These are phyloP conservation scores for Sarocladium brachiariae DNA, from an alignment of 2,329 filamentous ascomycete genomes.

Conservation along the genomic window DNA sequence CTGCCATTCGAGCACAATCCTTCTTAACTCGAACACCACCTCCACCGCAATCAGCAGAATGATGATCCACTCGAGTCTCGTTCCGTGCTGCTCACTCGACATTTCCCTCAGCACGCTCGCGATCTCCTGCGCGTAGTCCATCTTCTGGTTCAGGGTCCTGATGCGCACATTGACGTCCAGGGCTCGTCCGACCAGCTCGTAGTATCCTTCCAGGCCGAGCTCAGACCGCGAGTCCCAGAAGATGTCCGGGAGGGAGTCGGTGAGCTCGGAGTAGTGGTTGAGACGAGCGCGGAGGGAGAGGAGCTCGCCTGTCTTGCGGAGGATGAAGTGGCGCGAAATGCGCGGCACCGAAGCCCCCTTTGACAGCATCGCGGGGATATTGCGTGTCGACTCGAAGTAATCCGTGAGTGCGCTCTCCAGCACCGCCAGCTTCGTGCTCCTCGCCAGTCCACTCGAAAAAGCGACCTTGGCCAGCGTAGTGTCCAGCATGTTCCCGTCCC, in stretches of 20 bases:
- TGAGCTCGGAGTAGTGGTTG: constrained; percentile 95
- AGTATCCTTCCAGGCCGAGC: constrained; percentile 86
- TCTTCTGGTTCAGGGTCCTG: constrained; percentile 87
- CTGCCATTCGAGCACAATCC: constrained; percentile 58
- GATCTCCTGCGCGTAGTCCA: constrained; percentile 96
- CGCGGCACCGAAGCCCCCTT: constrained; percentile 40
- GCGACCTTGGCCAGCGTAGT: constrained; percentile 86
- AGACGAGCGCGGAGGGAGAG: constrained; percentile 83
- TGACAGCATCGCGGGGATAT: constrained; percentile 73
- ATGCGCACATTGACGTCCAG: constrained; percentile 90
- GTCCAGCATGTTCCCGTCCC: constrained; percentile 40
- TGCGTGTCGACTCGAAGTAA: constrained; percentile 81
- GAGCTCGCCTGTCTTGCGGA: constrained; percentile 89
- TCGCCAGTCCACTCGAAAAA: constrained; percentile 87
- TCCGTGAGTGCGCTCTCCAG: constrained; percentile 74
- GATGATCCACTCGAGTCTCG: constrained; percentile 90
- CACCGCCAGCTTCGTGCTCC: constrained; percentile 89
- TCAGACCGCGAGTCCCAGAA: constrained; percentile 94
- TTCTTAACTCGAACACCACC: constrained; percentile 76
- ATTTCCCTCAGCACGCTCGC: constrained; percentile 82
- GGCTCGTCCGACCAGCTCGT: constrained; percentile 84
- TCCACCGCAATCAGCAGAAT: constrained; percentile 90
- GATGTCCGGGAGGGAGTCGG: constrained; percentile 87
- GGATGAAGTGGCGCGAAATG: constrained; percentile 63
- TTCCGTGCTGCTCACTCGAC: constrained; percentile 82